A percentile compares a stretch with the other conserved stretches of the same genome.
Evolutionary conservation across 306 rosid genomes (phyloP).

Genomic region (Dryas alaskensis): DNA sequence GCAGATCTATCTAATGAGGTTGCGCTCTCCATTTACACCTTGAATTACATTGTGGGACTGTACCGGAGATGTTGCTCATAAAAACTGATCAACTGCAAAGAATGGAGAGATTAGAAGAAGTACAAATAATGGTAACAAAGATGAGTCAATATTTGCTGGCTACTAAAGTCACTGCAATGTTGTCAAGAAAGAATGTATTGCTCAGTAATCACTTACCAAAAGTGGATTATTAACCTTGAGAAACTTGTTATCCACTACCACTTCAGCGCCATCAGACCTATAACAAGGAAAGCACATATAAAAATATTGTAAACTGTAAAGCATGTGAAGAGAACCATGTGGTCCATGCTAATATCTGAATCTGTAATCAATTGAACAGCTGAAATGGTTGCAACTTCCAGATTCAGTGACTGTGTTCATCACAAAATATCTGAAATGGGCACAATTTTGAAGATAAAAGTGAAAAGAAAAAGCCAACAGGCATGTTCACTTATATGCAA

Average conservation of each 20-base stretch:
- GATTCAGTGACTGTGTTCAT: neutral
- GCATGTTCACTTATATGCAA: neutral
- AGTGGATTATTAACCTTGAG: conserved; percentile 73
- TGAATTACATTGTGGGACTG: conserved; percentile 44
- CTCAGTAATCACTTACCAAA: conserved; percentile 48
- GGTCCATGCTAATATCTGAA: conserved; percentile 1
- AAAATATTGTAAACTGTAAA: neutral
- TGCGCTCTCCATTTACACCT: conserved; percentile 29
- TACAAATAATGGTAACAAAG: neutral
- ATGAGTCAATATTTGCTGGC: neutral
- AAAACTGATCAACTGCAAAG: conserved; percentile 73
- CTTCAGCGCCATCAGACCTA: conserved; percentile 87
- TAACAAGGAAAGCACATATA: conserved; percentile 8
- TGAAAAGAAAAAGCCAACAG: neutral
- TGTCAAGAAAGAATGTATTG: conserved; percentile 1
- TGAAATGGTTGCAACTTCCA: neutral
- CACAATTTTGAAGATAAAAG: neutral
- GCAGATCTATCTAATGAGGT: conserved; percentile 26
- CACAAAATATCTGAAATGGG: neutral
- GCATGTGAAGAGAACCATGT: conserved; percentile 4
- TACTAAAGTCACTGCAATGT: conserved; percentile 7
- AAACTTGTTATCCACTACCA: conserved; percentile 84
- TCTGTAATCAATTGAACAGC: neutral
- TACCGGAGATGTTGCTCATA: conserved; percentile 91
- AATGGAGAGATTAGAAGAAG: conserved; percentile 11